Base-by-base conservation (phyloP, 2,329 filamentous ascomycete species). In the Monilinia fructigena region DNA sequence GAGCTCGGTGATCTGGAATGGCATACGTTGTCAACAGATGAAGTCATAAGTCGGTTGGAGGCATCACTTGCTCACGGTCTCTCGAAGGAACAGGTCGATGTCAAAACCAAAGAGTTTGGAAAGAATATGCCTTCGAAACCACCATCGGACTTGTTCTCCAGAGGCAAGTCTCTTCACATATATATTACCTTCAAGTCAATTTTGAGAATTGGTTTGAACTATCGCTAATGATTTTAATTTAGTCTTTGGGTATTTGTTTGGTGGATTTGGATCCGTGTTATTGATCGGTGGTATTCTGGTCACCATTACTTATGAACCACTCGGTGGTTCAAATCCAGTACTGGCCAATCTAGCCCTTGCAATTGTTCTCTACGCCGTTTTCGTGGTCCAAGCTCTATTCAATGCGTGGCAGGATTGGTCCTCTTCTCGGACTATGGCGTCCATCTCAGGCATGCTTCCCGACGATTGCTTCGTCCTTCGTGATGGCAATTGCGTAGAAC, bases 401-500 rank as follows among this genome's bases (percentile, higher is more conserved):
- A 87, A 87, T 73, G 83, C 84, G 73, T 89, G 83, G 80, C 86
- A 88, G 72, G 90, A 93, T 75, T 93, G 89, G 85, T 91, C 89
- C 4, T 89, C 88, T 0, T 89, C 85, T 35, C 56, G 86, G 7
- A 89, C 92, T 66, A 93, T 93, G 90, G 85, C 86, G 23, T 91
- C 88, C 0, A 93, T 93, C 75, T 90, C 87, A 60, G 87, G 83
- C 26, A 90, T 93, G 89, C 81, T 93, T 16, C 90, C 90, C 0
- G 89, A 91, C 70, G 82, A 86, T 66, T 91, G 87, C 71, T 79
- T 87, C 28, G 82, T 89, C 12, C 77, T 89, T 7, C 85, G 90
- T 35, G 83, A 90, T 68, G 83, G 86, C 1, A 72, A 76, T 3
- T 79, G 83, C 68, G 73, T 78, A 1, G 80, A 79, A 20, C 78